Evolutionary conservation across 129 eudicot species (phyloP).

Genomic region (Flaveria ramosissima): DNA sequence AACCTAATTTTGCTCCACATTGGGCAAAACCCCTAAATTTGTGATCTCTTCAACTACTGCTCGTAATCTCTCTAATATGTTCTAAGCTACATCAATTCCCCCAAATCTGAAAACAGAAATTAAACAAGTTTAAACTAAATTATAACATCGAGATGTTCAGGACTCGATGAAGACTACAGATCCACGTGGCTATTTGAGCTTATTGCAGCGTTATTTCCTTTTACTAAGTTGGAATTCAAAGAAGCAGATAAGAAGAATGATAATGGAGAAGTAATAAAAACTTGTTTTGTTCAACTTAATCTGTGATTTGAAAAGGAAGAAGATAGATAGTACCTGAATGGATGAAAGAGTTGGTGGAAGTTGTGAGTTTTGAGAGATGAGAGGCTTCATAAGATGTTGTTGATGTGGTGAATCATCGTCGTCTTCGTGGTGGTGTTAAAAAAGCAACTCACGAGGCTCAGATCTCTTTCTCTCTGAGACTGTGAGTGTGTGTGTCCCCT

Average conservation of each 20-base stretch:
- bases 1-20: conserved; percentile 35
- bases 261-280: not conserved
- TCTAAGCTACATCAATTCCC: conserved; percentile 16
- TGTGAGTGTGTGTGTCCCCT: not conserved
- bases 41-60: conserved; percentile 10
- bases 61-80: not conserved
- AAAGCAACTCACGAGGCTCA: conserved; percentile 23
- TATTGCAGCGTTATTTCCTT: not conserved
- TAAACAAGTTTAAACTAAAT: conserved; percentile 11
- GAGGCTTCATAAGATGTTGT: not conserved
- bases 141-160: not conserved
- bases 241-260: not conserved
- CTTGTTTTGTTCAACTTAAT: no score
- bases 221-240: not conserved
- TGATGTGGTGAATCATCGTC: conserved; percentile 1
- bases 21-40: conserved; percentile 13
- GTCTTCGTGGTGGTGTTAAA: not conserved
- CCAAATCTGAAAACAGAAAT: conserved; percentile 35
- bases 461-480: conserved; percentile 34
- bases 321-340: conserved; percentile 23
- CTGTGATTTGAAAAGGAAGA: not conserved
- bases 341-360: conserved; percentile 12
- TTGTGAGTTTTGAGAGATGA: no score
- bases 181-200: conserved; percentile 15
- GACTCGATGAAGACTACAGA: conserved; percentile 14